phyloP scores from a whole-genome alignment of 768 basidiomycete species.

The Phylloporus rhodoxanthus region DNA sequence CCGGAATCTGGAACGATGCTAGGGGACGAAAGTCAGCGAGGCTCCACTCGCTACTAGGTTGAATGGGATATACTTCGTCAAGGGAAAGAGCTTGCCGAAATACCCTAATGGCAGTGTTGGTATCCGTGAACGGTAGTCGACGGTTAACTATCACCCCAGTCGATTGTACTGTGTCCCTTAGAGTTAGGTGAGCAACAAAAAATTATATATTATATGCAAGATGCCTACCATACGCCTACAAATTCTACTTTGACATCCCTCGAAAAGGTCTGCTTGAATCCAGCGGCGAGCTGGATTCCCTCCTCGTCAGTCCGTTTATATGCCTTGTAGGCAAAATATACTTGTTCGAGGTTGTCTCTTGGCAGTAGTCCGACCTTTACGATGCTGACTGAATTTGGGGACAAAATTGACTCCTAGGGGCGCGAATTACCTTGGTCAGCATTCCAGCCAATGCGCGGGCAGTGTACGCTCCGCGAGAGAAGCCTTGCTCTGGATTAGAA shows the following conservation, averaged over 20 bases:
- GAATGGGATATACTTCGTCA: constrained; percentile 50
- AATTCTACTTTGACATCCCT: constrained; percentile 68
- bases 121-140: constrained; percentile 60
- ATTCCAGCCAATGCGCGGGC: constrained; percentile 71
- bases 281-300: constrained; percentile 44
- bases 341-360: constrained; percentile 59
- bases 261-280: constrained; percentile 72
- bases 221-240: constrained; percentile 65
- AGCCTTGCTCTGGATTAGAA: constrained; percentile 42
- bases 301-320: constrained; percentile 49
- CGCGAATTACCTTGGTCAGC: constrained; percentile 51
- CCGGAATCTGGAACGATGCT: constrained; percentile 63
- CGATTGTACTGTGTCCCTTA: constrained; percentile 74
- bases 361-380: constrained; percentile 65
- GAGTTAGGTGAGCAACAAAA: constrained; percentile 1
- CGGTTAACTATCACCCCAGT: constrained; percentile 60
- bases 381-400: background rate
- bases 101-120: constrained; percentile 56
- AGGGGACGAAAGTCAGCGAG: constrained; percentile 7
- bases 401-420: background rate
- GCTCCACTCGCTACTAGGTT: background rate
- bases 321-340: constrained; percentile 70
- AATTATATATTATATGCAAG: background rate
- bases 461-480: constrained; percentile 67
- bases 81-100: constrained; percentile 77